Evolutionary conservation across 1,284 basidiomycete genomes (phyloP), one percentile per base, ranked within the genome.

Genomic region (Microbotryomycetes sp.): DNA sequence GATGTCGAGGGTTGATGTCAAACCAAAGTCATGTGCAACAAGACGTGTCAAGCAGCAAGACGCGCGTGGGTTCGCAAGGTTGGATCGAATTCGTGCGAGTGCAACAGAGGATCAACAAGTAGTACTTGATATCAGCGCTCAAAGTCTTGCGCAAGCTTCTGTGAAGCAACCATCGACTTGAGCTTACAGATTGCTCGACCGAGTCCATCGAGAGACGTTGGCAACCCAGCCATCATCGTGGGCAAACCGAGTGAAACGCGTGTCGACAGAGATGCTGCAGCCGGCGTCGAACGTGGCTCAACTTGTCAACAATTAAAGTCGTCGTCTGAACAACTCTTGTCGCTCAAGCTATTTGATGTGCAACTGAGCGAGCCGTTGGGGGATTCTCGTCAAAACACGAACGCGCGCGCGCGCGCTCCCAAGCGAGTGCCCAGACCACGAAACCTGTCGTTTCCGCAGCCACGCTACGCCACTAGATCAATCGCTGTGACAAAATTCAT

Each of bases 151-250:
- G 36, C 36, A n/a, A n/a, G n/a, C n/a, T n/a, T n/a, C n/a, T n/a
- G n/a, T n/a, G 36, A 42, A 42, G 12, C 12, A 42, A 42, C 19
- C 12, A 42, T 42, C 9, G 48, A 36, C 19, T 6, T 23, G 16
- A 19, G 52, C 64, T 53, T 36, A 65, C 64, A 65, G 54, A 62
- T 58, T 12, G 64, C 58, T 22, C 64, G 49, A 3, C 54, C 62
- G 42, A 65, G 54, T 4, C 64, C 64, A 7, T 65, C 64, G n/a
- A 59, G 45, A 28, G 57, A 59, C 4, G 64, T 62, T 14, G 64
- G 64, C 14, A 65, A 12, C 28, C 54, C 58, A 14, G 62, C 45
- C 29, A 62, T 59, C 28, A 66, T 51, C 64, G 28, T 7, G 30
- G 47, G 52, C 31, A 49, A 26, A 26, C 9, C 28, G 16, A 25